Conservation (phyloP, 202 grass and related monocot genomes). For the Elaeis oleifera region DNA sequence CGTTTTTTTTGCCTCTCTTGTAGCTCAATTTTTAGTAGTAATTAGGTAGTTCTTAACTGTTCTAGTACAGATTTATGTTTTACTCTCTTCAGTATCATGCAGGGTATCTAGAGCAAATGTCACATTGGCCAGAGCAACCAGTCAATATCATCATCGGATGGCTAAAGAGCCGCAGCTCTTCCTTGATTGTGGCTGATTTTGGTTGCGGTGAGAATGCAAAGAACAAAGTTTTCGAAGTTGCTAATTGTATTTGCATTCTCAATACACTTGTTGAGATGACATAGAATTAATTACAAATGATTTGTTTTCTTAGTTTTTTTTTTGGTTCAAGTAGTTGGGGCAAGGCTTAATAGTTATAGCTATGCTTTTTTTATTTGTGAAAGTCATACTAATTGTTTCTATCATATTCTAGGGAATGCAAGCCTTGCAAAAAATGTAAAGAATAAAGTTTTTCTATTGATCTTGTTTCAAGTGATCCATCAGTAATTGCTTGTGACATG, state of each 20-base stretch:
- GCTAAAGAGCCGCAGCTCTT: conserved; percentile 59
- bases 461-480: conserved; percentile 82
- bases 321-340: background rate
- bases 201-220: conserved; percentile 61
- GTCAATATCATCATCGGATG: conserved; percentile 82
- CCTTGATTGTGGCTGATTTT: conserved; percentile 91
- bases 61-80: conserved; percentile 22
- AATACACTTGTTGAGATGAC: too few species aligned
- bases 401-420: conserved; percentile 44
- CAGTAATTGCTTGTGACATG: conserved; percentile 93
- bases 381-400: conserved; percentile 10
- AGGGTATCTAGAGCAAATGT: conserved; percentile 97
- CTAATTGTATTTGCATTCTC: too few species aligned
- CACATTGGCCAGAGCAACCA: conserved; percentile 84
- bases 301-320: conserved; percentile 13
- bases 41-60: too few species aligned
- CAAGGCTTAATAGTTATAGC: background rate
- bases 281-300: too few species aligned
- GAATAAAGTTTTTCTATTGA: conserved; percentile 95
- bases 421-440: conserved; percentile 79
- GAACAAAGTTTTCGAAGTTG: background rate
- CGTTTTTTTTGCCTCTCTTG: too few species aligned
- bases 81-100: conserved; percentile 75
- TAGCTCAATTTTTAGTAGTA: too few species aligned
- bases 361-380: conserved; percentile 1